Conservation (phyloP, 1,284 basidiomycete species). For the Mycosarcoma maydis region DNA sequence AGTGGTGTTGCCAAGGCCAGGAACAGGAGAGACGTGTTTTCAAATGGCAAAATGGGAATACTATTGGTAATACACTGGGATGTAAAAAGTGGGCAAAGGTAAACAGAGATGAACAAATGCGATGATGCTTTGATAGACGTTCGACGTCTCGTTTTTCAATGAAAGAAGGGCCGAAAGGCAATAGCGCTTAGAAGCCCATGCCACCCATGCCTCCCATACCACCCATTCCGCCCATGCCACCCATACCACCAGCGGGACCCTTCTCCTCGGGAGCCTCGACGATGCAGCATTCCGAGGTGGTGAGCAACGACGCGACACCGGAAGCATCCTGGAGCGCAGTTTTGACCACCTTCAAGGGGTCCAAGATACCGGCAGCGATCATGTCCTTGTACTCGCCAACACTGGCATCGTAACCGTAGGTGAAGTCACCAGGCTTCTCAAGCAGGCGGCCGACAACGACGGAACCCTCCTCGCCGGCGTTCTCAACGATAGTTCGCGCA, state of each 20-base stretch:
- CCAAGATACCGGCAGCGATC: constrained; percentile 92
- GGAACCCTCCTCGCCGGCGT: constrained; percentile 92
- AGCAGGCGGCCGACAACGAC: constrained; percentile 83
- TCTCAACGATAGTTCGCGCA: constrained; percentile 87
- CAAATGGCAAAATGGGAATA: constrained; percentile 22
- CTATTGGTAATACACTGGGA: constrained; percentile 42
- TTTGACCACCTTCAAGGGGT: constrained; percentile 65
- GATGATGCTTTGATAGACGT: constrained; percentile 4
- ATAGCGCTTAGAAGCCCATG: constrained; percentile 58
- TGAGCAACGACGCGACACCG: constrained; percentile 83
- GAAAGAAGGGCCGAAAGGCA: not conserved
- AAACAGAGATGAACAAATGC: not conserved
- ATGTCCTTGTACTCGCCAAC: constrained; percentile 93
- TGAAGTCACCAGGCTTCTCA: constrained; percentile 64
- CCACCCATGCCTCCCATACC: constrained; percentile 68
- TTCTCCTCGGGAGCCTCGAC: constrained; percentile 90
- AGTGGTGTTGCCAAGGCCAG: constrained; percentile 9
- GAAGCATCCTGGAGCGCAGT: constrained; percentile 60
- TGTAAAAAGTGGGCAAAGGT: not conserved
- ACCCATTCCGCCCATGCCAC: constrained; percentile 68
- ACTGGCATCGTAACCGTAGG: constrained; percentile 84
- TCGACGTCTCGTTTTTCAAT: constrained; percentile 1
- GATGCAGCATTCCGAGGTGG: constrained; percentile 90
- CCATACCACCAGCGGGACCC: constrained; percentile 70
- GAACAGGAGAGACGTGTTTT: not conserved